Evolutionary conservation across 306 rosid genomes (phyloP).

Genomic region (Cucumis cinereus): DNA sequence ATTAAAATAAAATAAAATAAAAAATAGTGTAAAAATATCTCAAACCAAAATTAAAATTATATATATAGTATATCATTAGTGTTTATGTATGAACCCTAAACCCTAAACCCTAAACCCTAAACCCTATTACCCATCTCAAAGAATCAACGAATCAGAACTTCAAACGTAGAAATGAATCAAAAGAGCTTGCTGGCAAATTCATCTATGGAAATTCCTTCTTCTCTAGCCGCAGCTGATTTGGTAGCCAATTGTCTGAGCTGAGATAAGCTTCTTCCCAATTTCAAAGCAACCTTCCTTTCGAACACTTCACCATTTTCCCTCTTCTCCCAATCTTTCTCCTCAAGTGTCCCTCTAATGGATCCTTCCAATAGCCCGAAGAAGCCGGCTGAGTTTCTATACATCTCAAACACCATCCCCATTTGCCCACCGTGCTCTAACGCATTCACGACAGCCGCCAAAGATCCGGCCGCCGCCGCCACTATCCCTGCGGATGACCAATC

Average conservation of each 20-base stretch:
- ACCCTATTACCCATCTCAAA: not conserved
- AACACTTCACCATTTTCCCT: conserved; percentile 54
- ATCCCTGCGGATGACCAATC: conserved; percentile 15
- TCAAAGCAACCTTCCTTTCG: conserved; percentile 49
- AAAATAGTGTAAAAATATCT: too few relatives aligned
- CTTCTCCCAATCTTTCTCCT: conserved; percentile 33
- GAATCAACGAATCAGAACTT: not conserved
- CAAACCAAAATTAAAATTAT: not conserved
- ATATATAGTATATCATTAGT: not conserved
- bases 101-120: too few relatives aligned
- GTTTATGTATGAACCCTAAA: too few relatives aligned
- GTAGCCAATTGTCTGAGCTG: conserved; percentile 34
- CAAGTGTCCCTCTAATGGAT: conserved; percentile 29
- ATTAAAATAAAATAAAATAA: too few relatives aligned
- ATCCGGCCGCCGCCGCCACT: conserved; percentile 42
- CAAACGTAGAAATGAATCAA: not conserved
- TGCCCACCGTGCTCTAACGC: conserved; percentile 56
- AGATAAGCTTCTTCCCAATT: conserved; percentile 54
- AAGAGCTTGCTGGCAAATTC: conserved; percentile 68
- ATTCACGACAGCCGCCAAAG: conserved; percentile 35
- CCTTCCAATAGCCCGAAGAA: conserved; percentile 34
- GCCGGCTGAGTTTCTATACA: conserved; percentile 47
- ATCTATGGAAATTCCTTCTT: conserved; percentile 26
- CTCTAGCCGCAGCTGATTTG: conserved; percentile 30
- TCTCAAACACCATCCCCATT: conserved; percentile 64